These are phyloP conservation scores for Hyaloperonospora brassicae DNA, from an alignment of 352 stramenopile genomes.

Conservation along the genomic window DNA sequence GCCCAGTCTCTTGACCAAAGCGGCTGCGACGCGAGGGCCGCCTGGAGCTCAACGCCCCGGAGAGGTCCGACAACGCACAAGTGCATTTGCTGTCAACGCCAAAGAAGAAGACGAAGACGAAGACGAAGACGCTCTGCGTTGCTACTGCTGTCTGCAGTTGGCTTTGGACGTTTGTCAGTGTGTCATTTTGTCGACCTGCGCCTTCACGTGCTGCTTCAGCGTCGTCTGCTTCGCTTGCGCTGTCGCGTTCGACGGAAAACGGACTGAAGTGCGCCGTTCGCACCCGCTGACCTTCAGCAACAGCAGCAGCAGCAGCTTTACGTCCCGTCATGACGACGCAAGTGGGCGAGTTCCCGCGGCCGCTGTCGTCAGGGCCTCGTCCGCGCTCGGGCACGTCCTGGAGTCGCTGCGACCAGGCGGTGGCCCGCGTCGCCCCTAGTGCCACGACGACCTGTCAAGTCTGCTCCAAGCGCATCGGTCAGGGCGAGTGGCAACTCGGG, in stretches of 20 bases:
- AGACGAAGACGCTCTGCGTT: constrained; percentile 12
- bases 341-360: constrained; percentile 35
- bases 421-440: constrained; percentile 62
- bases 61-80: constrained; percentile 7
- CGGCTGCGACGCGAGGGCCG: constrained; percentile 10
- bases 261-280: no score
- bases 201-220: no score
- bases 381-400: constrained; percentile 51
- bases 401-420: constrained; percentile 75
- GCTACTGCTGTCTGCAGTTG: no score
- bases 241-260: no score
- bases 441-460: constrained; percentile 74
- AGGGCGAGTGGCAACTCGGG: constrained; percentile 64
- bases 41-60: not conserved
- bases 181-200: no score
- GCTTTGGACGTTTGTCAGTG: no score
- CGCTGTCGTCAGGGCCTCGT: constrained; percentile 21
- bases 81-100: constrained; percentile 8
- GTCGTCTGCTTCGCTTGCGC: no score
- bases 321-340: constrained; percentile 1
- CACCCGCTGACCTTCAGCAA: no score
- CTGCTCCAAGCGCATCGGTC: constrained; percentile 46
- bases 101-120: constrained; percentile 1
- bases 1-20: constrained; percentile 1
- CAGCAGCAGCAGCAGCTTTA: no score